Conservation (phyloP, 768 basidiomycete genomes). For the Rhizopogon roseolus region DNA sequence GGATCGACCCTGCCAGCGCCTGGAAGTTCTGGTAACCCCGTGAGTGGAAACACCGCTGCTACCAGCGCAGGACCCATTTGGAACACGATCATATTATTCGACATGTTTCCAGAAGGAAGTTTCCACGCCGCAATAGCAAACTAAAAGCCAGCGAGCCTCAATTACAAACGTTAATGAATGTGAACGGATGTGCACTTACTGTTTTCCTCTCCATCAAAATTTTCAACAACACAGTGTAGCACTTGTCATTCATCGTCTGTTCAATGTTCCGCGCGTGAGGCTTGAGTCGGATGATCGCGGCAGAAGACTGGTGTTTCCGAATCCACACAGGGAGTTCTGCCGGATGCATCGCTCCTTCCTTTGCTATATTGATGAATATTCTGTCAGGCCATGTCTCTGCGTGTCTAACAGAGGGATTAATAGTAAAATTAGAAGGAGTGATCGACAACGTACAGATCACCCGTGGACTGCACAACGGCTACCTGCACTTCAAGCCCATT, state of each 20-base stretch:
- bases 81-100: constrained; percentile 47
- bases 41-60: constrained; percentile 46
- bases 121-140: constrained; percentile 51
- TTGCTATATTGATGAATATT: constrained; percentile 36
- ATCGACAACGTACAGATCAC: constrained; percentile 29
- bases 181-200: constrained; percentile 30
- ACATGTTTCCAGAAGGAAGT: constrained; percentile 35
- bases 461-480: constrained; percentile 19
- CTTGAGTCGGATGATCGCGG: constrained; percentile 38
- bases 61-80: constrained; percentile 30
- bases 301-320: constrained; percentile 27
- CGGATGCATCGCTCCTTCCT: constrained; percentile 35
- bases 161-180: neutral
- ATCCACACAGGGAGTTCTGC: constrained; percentile 46
- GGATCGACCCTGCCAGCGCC: constrained; percentile 15
- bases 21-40: constrained; percentile 43
- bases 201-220: constrained; percentile 38
- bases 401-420: constrained; percentile 31
- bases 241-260: constrained; percentile 35
- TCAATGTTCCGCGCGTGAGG: constrained; percentile 29
- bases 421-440: neutral
- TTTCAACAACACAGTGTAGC: constrained; percentile 36
- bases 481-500: constrained; percentile 27
- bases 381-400: constrained; percentile 48
- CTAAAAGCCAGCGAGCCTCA: constrained; percentile 21